Evolutionary conservation across 2,329 filamentous ascomycete species (phyloP).

Genomic region (Chaetomiaceae sp.): DNA sequence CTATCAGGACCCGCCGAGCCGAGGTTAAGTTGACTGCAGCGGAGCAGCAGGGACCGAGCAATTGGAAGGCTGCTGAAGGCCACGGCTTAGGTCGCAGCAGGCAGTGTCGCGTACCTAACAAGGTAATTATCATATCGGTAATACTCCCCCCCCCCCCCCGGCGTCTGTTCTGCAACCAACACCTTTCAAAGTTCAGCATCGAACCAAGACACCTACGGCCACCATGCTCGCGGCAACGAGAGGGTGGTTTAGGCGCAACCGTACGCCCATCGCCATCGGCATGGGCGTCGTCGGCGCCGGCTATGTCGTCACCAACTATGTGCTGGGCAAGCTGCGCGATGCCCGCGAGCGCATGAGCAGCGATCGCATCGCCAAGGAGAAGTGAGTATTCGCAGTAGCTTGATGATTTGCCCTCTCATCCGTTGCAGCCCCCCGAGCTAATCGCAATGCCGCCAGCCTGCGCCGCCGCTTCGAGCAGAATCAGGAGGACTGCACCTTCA

Average conservation of each 20-base stretch:
- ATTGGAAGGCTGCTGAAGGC: not conserved
- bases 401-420: not conserved
- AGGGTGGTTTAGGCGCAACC: constrained; percentile 89
- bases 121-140: too few relatives aligned
- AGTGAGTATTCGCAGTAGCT: constrained; percentile 52
- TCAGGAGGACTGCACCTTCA: constrained; percentile 97
- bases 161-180: too few relatives aligned
- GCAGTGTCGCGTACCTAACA: too few relatives aligned
- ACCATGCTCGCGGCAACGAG: constrained; percentile 67
- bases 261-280: constrained; percentile 82
- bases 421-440: constrained; percentile 3
- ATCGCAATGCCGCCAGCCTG: constrained; percentile 55
- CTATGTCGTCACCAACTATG: constrained; percentile 90
- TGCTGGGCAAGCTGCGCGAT: constrained; percentile 84
- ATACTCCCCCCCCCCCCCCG: too few relatives aligned
- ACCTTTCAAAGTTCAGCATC: not conserved
- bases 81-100: not conserved
- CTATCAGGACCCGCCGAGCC: constrained; percentile 8
- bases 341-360: constrained; percentile 94
- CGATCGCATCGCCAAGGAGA: constrained; percentile 93
- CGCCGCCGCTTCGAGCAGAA: constrained; percentile 97
- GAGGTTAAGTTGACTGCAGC: constrained; percentile 5
- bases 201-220: constrained; percentile 5
- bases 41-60: not conserved
- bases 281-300: constrained; percentile 82